phyloP scores from a whole-genome alignment of 306 rosid species.

The Citrullus colocynthis region DNA sequence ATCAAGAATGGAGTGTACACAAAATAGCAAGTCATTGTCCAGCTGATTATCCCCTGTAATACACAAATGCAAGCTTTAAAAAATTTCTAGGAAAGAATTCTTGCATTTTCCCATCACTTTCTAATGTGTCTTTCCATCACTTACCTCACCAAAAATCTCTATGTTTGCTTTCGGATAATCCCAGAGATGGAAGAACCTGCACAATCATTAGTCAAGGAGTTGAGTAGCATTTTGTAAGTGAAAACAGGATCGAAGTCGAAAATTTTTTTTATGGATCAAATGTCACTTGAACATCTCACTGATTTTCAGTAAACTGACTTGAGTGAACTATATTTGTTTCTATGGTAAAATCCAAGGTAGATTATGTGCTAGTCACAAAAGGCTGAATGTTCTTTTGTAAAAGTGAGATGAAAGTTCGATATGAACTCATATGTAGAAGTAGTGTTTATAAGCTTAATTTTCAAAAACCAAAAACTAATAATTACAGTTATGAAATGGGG shows the following conservation, averaged over 20 bases:
- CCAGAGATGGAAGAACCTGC: slow-evolving; percentile 47
- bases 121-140: not conserved
- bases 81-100: not conserved
- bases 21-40: slow-evolving; percentile 44
- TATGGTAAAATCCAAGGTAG: not conserved
- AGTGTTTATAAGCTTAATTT: too few species aligned
- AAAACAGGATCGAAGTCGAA: not conserved
- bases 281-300: not conserved
- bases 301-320: not conserved
- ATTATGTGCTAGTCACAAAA: not conserved
- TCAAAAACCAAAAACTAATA: too few species aligned
- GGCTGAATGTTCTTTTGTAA: not conserved
- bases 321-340: not conserved
- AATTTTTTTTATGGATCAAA: not conserved
- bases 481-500: too few species aligned
- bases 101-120: not conserved
- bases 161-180: slow-evolving; percentile 34
- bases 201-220: not conserved
- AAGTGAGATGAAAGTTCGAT: too few species aligned
- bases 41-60: slow-evolving; percentile 36
- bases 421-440: too few species aligned
- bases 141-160: slow-evolving; percentile 34
- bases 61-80: not conserved
- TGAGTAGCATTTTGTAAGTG: not conserved
- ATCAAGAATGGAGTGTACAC: slow-evolving; percentile 27